A percentile compares a stretch with the other conserved stretches of the same genome.
phyloP scores from a whole-genome alignment of 2,329 filamentous ascomycete species.

The Talaromyces pinophilus region DNA sequence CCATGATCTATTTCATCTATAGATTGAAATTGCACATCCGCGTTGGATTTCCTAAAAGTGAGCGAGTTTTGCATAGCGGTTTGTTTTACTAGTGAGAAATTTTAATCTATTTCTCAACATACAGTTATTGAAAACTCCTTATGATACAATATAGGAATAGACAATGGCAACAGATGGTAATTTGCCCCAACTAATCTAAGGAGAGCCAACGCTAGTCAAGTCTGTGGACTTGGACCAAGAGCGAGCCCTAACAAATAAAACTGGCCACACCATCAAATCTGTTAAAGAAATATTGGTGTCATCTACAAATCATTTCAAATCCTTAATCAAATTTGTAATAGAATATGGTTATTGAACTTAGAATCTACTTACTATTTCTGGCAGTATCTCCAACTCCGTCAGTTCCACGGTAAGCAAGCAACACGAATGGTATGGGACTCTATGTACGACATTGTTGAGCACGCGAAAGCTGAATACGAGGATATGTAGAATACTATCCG shows the following conservation, averaged over 20 bases:
- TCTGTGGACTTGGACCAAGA: neutral
- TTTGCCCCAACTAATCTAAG: neutral
- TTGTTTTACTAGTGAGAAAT: neutral
- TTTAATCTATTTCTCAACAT: neutral
- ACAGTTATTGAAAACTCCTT: neutral
- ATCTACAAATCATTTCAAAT: too few species aligned
- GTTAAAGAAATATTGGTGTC: neutral
- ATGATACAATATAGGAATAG: neutral
- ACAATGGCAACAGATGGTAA: neutral
- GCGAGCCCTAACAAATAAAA: neutral
- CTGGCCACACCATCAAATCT: neutral
- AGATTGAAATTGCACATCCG: neutral
- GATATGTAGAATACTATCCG: too few species aligned
- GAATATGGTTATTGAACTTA: too few species aligned
- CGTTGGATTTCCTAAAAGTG: neutral
- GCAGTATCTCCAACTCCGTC: too few species aligned
- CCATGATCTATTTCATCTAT: constrained; percentile 37
- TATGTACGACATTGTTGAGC: too few species aligned
- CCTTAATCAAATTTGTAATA: too few species aligned
- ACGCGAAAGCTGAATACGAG: too few species aligned
- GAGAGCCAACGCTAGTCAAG: neutral
- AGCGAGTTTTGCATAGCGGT: neutral
- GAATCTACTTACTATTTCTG: too few species aligned
- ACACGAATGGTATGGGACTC: too few species aligned
- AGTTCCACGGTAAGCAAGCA: too few species aligned